Base-by-base conservation (phyloP, 164 flowering plant genomes). In the grape (Vitis vinifera) region DNA sequence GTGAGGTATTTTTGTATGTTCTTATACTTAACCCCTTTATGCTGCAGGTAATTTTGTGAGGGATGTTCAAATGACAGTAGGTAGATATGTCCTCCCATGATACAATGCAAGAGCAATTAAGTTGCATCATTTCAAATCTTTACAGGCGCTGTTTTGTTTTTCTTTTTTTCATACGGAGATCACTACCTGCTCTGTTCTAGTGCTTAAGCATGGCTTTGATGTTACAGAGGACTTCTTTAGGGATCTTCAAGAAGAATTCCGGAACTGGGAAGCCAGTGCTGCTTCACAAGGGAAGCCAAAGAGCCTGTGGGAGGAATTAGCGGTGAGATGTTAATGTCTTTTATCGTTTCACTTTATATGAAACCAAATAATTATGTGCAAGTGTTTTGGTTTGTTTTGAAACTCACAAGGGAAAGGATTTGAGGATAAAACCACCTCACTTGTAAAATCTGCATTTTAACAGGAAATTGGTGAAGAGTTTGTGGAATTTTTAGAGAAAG, bases 391-490 rank as follows among this genome's bases (percentile, higher is more conserved):
- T 37, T 6, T 37, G 44, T 37, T 37, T 37, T 37, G 44, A 3
- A 37, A 37, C 44, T 6, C 44, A 37, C 44, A 37, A 47, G 27
- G 27, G 60, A 57, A n/a, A 57, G 17, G 60, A 57, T 57, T 57
- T 4, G 19, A 14, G 37, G 62, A 10, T n/a, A 12, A 29, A 51
- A 65, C 44, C 50, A 29, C 51, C 13, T 53, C 14, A 4, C 13
- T 29, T 13, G 10, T 3, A 12, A 53, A 15, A 31, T 19, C 10
- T 68, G 44, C 71, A 29, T 64, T 68, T 71, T 49, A 66, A 23
- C 87, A 94, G 98, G 99, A 88, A 58, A 90, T 94, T 48, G 99
- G 99, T 44, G 99, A 92, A 81, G 99, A 92, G 68, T 91, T 94
- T 79, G 97, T 94, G 63, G 99, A 94, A 68, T 94, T 89, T 75